Evolutionary conservation across 2,329 filamentous ascomycete genomes (phyloP).

Genomic region (Neopestalotiopsis sp.): DNA sequence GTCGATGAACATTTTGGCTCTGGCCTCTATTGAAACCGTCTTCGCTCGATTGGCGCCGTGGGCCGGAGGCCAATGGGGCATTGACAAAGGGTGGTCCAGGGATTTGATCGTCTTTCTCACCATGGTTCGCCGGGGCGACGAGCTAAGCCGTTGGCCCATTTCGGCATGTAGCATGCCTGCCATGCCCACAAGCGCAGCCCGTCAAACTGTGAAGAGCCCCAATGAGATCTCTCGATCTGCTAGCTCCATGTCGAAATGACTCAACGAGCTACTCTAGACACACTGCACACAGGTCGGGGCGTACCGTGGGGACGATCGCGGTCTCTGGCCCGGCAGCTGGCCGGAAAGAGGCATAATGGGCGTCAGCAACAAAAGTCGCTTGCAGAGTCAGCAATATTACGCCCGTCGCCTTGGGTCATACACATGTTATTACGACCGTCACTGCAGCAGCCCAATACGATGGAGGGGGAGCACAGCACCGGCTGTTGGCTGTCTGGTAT

Average conservation of each 20-base stretch:
- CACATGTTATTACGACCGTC: neutral
- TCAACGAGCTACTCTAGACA: neutral
- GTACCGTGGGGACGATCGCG: constrained; percentile 6
- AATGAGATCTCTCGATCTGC: neutral
- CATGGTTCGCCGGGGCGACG: neutral
- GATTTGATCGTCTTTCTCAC: neutral
- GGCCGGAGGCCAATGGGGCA: neutral
- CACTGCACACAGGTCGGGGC: neutral
- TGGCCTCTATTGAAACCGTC: neutral
- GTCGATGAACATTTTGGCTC: neutral
- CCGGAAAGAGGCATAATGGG: neutral
- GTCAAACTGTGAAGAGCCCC: neutral
- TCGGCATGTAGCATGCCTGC: constrained; percentile 5
- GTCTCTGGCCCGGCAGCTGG: neutral
- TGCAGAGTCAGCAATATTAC: neutral
- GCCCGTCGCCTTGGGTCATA: neutral
- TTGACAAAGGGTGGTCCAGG: neutral
- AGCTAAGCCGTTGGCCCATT: neutral
- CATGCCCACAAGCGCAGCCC: neutral
- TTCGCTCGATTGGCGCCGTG: neutral
- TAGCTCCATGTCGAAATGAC: constrained; percentile 1
- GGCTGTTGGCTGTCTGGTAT: neutral
- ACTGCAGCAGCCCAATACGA: neutral
- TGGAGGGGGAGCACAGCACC: neutral
- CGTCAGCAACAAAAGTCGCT: constrained; percentile 4